Conservation (phyloP, 1,284 basidiomycete genomes). For the Moesziomyces sp. region DNA sequence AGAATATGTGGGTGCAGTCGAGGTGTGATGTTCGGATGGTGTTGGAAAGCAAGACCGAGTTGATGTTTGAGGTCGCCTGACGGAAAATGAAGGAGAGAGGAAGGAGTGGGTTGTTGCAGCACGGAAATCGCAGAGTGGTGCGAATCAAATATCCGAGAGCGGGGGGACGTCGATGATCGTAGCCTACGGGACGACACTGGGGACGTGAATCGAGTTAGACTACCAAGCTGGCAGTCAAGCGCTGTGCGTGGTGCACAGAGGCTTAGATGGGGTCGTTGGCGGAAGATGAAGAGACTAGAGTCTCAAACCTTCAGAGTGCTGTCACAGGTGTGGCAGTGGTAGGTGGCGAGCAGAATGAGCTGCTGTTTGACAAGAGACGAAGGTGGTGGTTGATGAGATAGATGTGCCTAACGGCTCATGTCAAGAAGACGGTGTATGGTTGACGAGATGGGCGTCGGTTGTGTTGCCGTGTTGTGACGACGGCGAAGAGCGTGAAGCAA, state of each 20-base stretch:
- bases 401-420: too few relatives aligned
- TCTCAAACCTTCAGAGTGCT: too few relatives aligned
- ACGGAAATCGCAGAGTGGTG: conserved; percentile 38
- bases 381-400: too few relatives aligned
- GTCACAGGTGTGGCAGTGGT: too few relatives aligned
- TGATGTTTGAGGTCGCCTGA: background rate
- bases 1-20: background rate
- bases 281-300: conserved; percentile 2
- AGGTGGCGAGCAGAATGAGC: too few relatives aligned
- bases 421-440: too few relatives aligned
- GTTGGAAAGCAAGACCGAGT: background rate
- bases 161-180: conserved; percentile 33
- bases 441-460: too few relatives aligned
- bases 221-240: conserved; percentile 9
- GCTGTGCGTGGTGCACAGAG: conserved; percentile 6
- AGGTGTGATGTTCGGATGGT: too few relatives aligned
- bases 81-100: background rate
- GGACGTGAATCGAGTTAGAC: conserved; percentile 12
- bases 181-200: conserved; percentile 44
- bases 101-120: conserved; percentile 3
- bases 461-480: too few relatives aligned
- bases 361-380: too few relatives aligned
- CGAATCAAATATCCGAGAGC: conserved; percentile 18
- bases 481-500: too few relatives aligned
- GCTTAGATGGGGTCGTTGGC: background rate